Evolutionary conservation across 352 stramenopile genomes (phyloP), one percentile per base, ranked within the genome.

Genomic region (Aphanomyces cochlioides): DNA sequence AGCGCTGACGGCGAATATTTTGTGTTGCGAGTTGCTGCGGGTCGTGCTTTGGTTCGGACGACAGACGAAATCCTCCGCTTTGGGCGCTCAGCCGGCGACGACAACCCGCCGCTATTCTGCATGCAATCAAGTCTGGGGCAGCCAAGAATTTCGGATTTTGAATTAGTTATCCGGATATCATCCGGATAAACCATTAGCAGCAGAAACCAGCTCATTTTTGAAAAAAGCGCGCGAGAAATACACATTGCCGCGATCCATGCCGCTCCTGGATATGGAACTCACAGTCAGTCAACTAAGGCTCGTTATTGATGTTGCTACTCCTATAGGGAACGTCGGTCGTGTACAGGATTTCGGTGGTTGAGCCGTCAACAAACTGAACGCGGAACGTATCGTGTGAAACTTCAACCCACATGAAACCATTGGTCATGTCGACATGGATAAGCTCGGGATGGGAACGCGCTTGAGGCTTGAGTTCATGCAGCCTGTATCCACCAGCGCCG

Each of bases 351-450:
- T 92, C 84, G 54, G 81, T 80, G 4, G 67, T 67, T 56, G 81
- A 81, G 13, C 64, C 64, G 66, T 91, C 83, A 21, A 91, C 76
- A 53, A 95, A 77, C 67, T 95, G 82, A 41, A 95, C 83, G 54
- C 81, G 83, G 74, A 93, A 92, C 37, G 79, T 72, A 19, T 81
- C 76, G 37, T 77, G 72, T n/a, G 81, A 90, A 69, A 95, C 79
- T 34, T 77, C 73, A 54, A 92, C 83, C n/a, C 76, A 88, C 82
- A 93, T 89, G 75, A 95, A 95, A 40, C 87, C 87, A 73, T 93
- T 77, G n/a, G 75, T 82, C 83, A 93, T 87, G n/a, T 84, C 85
- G 7, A 85, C 87, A 45, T 95, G 87, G 21, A 92, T 80, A 7
- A 95, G 72, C 37, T 93, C 83, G 8, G 84, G 67, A 60, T 84